These are phyloP conservation scores for Nakaseomyces glabratus DNA, from an alignment of 1,139 yeast species.

Conservation along the genomic window DNA sequence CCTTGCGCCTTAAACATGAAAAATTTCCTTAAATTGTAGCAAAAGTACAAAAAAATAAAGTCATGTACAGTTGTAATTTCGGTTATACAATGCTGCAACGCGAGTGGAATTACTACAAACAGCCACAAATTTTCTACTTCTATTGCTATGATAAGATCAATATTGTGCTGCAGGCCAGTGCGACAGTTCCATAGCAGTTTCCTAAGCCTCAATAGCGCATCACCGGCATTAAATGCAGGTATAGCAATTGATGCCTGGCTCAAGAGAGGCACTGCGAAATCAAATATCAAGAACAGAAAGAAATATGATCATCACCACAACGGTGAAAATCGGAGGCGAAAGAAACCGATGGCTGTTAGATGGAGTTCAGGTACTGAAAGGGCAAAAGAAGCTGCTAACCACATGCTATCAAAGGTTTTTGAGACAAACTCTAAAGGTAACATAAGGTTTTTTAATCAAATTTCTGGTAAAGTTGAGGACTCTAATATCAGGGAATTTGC, in stretches of 20 bases:
- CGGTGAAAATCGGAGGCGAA: background rate
- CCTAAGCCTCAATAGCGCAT: too few relatives aligned
- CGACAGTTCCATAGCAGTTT: too few relatives aligned
- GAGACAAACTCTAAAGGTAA: slow-evolving; percentile 22
- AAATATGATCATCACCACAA: background rate
- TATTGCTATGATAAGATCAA: too few relatives aligned
- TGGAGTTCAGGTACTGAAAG: slow-evolving; percentile 29
- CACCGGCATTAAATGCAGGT: too few relatives aligned
- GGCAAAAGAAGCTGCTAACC: slow-evolving; percentile 26
- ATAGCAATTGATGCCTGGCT: slow-evolving; percentile 4
- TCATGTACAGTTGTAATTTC: too few relatives aligned
- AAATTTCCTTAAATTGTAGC: too few relatives aligned
- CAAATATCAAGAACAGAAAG: background rate
- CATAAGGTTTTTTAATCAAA: slow-evolving; percentile 19
- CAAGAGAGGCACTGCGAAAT: background rate
- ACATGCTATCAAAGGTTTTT: slow-evolving; percentile 17
- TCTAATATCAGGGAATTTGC: slow-evolving; percentile 20
- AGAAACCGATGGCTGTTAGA: slow-evolving; percentile 15
- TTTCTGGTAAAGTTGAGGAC: slow-evolving; percentile 16
- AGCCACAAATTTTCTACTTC: too few relatives aligned
- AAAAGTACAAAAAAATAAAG: too few relatives aligned
- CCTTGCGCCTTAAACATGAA: too few relatives aligned
- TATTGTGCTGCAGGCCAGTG: too few relatives aligned
- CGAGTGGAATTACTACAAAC: too few relatives aligned
- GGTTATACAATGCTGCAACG: too few relatives aligned